Evolutionary conservation across 2,329 filamentous ascomycete species (phyloP).

Genomic region (Phaeosphaeria sp.): DNA sequence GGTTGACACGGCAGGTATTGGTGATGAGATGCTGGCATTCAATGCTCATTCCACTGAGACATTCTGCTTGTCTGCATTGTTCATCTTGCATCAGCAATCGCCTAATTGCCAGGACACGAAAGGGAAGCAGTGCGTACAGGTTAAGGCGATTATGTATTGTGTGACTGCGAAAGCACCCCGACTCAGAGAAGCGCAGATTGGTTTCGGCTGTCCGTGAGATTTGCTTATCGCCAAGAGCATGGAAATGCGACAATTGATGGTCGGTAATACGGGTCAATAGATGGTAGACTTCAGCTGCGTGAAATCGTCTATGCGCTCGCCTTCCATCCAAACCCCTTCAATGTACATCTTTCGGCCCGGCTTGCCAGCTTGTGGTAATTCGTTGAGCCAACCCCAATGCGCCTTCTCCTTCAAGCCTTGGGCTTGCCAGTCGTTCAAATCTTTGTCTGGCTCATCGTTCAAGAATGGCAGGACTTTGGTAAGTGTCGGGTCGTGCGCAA

Average conservation of each 20-base stretch:
- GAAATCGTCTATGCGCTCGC: constrained; percentile 13
- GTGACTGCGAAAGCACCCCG: background rate
- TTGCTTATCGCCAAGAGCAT: background rate
- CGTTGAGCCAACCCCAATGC: constrained; percentile 25
- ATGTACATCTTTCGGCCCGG: constrained; percentile 15
- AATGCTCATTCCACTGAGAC: background rate
- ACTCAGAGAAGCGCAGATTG: background rate
- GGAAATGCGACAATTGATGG: background rate
- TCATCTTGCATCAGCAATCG: background rate
- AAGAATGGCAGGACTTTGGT: constrained; percentile 10
- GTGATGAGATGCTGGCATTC: background rate
- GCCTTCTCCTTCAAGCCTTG: constrained; percentile 16
- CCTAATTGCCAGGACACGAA: background rate
- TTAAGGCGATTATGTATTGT: background rate
- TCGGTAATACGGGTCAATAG: constrained; percentile 8
- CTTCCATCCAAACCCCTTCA: constrained; percentile 17
- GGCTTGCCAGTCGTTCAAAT: constrained; percentile 8
- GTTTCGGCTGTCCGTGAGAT: background rate
- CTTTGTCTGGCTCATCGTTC: constrained; percentile 5
- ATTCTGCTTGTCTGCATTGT: background rate
- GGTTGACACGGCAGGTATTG: background rate
- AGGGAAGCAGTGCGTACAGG: background rate
- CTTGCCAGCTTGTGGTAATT: constrained; percentile 15
- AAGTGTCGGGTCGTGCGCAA: constrained; percentile 20
- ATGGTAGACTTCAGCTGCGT: constrained; percentile 15